Evolutionary conservation across 1,139 yeast species (phyloP), one percentile per base, ranked within the genome.

Genomic region (Candida glucosophila): DNA sequence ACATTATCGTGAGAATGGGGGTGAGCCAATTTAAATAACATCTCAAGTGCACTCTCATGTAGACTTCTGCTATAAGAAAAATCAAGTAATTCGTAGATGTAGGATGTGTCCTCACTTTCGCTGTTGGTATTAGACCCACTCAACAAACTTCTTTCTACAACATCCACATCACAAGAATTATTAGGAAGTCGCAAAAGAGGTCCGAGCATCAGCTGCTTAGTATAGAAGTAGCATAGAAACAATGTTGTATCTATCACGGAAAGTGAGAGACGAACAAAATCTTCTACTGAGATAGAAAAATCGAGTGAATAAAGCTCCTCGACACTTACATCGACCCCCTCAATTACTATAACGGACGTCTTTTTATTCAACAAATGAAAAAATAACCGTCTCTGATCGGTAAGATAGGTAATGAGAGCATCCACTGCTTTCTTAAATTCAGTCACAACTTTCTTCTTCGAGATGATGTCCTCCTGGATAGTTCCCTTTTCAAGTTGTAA

Each of bases 161-260:
- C 64, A 1, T 56, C 56, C 2, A 79, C 66, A 41, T 79, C 78
- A 55, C 96, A 85, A 34, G 63, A 61, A 44, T 88, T 90, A 21
- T 73, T 70, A 0, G 70, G 69, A 2, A 86, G 64, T 27, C 97
- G 60, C 5, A 90, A 63, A 17, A 90, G 66, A 0, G 97, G 92
- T 0, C 93, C 95, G 11, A 90, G 66, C 44, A 90, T 61, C 39
- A 78, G 69, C 0, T 86, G 83, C 30, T 73, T 73, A 19, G 72
- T 69, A 15, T 73, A 50, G 36, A 75, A 61, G 44, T 90, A 90
- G 34, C 93, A 74, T 28, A 73, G 61, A 41, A 90, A 83, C 16
- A 90, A 58, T 0, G 86, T 67, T 0, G 95, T 82, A 43, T 90
- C 98, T 4, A 90, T 71, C 2, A 76, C 52, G 8, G 50, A 51